Conservation (phyloP, 2,329 filamentous ascomycete genomes). For the Fusarium equiseti region DNA sequence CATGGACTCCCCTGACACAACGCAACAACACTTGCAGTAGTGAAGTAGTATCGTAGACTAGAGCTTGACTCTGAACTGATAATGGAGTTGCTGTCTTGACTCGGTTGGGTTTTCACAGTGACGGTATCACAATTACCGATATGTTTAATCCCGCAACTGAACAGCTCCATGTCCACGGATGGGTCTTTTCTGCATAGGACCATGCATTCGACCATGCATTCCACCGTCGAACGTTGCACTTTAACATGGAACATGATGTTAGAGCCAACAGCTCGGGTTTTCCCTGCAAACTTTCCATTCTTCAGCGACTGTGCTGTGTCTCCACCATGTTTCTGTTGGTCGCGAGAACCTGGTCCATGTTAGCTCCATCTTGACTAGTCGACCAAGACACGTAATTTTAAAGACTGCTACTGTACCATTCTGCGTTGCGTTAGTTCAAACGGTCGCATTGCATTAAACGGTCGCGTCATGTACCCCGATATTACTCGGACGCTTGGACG, state of each 20-base stretch:
- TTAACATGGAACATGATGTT: background rate
- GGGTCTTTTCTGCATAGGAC: background rate
- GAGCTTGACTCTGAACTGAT: conserved; percentile 1
- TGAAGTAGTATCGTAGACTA: background rate
- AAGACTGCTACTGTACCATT: background rate
- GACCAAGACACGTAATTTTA: conserved; percentile 4
- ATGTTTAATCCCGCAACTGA: conserved; percentile 19
- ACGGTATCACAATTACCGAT: background rate
- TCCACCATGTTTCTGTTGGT: conserved; percentile 4
- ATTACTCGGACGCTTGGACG: background rate
- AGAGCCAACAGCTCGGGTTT: conserved; percentile 28
- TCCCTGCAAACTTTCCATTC: background rate
- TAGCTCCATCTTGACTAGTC: background rate
- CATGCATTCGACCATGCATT: background rate
- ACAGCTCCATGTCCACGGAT: background rate
- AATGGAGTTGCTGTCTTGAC: background rate
- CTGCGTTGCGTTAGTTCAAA: background rate
- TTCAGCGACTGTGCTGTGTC: background rate
- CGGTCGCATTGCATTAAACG: conserved; percentile 1
- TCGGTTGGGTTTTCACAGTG: background rate
- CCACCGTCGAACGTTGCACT: background rate
- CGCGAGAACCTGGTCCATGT: conserved; percentile 1
- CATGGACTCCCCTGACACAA: conserved; percentile 11
- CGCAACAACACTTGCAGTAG: conserved; percentile 2
- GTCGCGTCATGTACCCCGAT: conserved; percentile 9